Conservation (phyloP, 352 stramenopile species). For the Phytophthora citrophthora region DNA sequence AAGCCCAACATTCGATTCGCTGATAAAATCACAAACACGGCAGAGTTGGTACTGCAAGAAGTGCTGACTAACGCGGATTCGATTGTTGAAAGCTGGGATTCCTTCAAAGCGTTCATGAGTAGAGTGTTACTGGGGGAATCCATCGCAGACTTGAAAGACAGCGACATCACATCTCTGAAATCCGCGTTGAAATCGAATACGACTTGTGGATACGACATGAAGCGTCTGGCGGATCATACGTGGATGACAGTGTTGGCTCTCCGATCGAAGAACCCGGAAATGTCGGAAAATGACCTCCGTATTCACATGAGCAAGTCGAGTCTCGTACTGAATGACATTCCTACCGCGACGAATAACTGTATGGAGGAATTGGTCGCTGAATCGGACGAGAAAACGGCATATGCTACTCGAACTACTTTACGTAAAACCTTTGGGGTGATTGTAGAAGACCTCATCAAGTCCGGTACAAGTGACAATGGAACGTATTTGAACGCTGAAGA, state of each 20-base stretch:
- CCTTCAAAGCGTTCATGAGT: constrained; percentile 16
- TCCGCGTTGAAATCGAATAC: constrained; percentile 15
- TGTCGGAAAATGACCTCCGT: constrained; percentile 24
- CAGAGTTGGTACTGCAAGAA: constrained; percentile 31
- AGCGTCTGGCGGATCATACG: constrained; percentile 22
- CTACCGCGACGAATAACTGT: constrained; percentile 39
- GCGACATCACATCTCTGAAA: constrained; percentile 17
- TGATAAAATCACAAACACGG: constrained; percentile 32
- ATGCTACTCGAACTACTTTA: constrained; percentile 42
- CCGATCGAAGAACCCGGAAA: constrained; percentile 11
- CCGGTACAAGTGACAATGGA: constrained; percentile 25
- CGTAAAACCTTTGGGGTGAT: constrained; percentile 32
- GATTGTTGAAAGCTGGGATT: constrained; percentile 22
- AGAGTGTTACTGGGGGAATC: constrained; percentile 13
- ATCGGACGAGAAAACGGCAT: constrained; percentile 12
- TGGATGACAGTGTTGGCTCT: constrained; percentile 20
- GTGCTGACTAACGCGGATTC: constrained; percentile 26
- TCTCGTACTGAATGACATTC: constrained; percentile 51
- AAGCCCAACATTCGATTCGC: constrained; percentile 4
- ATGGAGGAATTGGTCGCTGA: constrained; percentile 32
- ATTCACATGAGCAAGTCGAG: constrained; percentile 30
- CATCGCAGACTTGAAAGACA: constrained; percentile 11
- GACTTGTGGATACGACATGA: constrained; percentile 27
- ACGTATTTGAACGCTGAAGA: constrained; percentile 27
- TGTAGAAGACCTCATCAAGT: constrained; percentile 43